phyloP scores from a whole-genome alignment of 768 basidiomycete species.

The Dendrothele bispora region DNA sequence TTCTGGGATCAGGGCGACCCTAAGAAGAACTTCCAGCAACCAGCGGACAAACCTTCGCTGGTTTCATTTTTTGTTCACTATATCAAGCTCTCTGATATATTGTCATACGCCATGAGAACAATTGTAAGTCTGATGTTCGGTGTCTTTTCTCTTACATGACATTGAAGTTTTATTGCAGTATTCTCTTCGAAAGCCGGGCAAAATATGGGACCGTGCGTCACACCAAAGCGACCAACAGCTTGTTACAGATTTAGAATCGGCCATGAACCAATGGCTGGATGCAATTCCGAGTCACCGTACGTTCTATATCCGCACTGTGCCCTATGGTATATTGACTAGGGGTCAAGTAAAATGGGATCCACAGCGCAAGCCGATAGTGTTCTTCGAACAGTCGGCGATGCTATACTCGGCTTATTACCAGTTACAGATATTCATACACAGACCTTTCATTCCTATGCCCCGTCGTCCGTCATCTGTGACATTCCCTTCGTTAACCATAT shows the following conservation, averaged over 20 bases:
- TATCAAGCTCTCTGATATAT: constrained; percentile 59
- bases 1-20: constrained; percentile 67
- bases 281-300: constrained; percentile 41
- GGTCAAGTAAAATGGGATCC: constrained; percentile 13
- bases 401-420: constrained; percentile 9
- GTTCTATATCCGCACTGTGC: constrained; percentile 2
- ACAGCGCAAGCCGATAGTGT: constrained; percentile 1
- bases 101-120: constrained; percentile 57
- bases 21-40: constrained; percentile 65
- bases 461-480: constrained; percentile 7
- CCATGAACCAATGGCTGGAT: constrained; percentile 51
- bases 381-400: constrained; percentile 11
- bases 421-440: constrained; percentile 11
- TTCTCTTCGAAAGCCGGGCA: constrained; percentile 42
- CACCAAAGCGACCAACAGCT: constrained; percentile 37
- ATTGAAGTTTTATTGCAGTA: constrained; percentile 29
- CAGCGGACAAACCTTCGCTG: constrained; percentile 51
- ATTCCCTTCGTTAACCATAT: constrained; percentile 14
- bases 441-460: constrained; percentile 12
- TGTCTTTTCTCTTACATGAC: not conserved
- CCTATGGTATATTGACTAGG: not conserved
- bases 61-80: constrained; percentile 57
- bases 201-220: constrained; percentile 27
- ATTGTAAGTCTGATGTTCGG: constrained; percentile 39
- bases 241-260: constrained; percentile 51